Evolutionary conservation across 2,329 filamentous ascomycete species (phyloP), one percentile per base, ranked within the genome.

Genomic region (Biscogniauxia mediterranea): DNA sequence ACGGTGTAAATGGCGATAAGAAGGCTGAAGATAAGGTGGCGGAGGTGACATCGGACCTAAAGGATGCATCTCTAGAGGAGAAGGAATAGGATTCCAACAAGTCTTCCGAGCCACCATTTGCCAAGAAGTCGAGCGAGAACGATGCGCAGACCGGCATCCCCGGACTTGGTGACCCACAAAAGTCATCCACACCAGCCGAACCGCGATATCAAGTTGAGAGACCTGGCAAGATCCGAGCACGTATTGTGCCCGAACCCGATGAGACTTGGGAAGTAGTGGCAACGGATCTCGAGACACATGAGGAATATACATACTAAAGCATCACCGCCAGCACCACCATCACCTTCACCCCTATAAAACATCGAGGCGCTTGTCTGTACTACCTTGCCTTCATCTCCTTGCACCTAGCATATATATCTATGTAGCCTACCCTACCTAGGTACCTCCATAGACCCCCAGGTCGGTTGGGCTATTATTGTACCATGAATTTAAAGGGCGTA

Each of bases 21-120:
- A 71, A 74, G 61, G 73, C 75, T 63, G 77, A 80, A 61, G 77
- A 81, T 64, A 79, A 80, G 60, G 82, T 86, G 57, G 86, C 84
- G 50, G 82, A 83, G 62, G 80, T 80, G 59, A 79, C 81, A 56
- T 74, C 80, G 57, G 80, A 79, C 59, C 77, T 85, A 60, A 80
- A 85, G 77, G 77, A 84, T 66, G 74, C 78, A 59, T 79, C 82
- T 51, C 71, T 85, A 63, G 79, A 82, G 68, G 82, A 85, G 62
- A 74, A 79, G 73, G 79, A 80, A 66, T 82, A 80, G 77, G 69
- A 66, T 57, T 68, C 70, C 66, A 13, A 38, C 49, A 20, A 61
- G 50, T 59, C 61, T 49, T 51, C 59, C 51, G n/a, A 56, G 38
- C 25, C 60, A 56, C 57, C 53, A 54, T 20, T 55, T 17, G 15